Evolutionary conservation across 2,329 filamentous ascomycete species (phyloP).

Genomic region (Cordyceps cicadae): DNA sequence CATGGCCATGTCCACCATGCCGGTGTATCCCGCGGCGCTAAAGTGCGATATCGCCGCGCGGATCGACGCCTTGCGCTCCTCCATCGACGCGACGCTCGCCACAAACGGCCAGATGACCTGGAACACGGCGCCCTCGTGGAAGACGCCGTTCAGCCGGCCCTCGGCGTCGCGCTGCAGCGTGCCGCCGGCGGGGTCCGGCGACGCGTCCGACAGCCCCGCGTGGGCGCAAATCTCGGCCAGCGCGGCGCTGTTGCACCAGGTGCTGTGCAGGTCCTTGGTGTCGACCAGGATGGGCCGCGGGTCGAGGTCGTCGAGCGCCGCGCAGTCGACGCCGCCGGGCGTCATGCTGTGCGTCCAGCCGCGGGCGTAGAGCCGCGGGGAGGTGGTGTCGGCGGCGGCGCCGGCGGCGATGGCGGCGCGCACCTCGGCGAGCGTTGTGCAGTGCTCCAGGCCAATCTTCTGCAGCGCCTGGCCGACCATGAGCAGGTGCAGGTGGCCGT

Average conservation of each 20-base stretch:
- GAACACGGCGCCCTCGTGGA: conserved; percentile 45
- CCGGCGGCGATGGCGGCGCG: conserved; percentile 35
- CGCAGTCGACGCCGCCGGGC: conserved; percentile 35
- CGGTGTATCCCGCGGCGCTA: conserved; percentile 44
- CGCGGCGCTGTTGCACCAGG: conserved; percentile 47
- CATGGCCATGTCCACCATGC: conserved; percentile 54
- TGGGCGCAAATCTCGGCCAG: conserved; percentile 32
- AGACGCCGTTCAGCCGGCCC: conserved; percentile 41
- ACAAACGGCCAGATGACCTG: conserved; percentile 48
- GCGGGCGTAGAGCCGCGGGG: conserved; percentile 42
- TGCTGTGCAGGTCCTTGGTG: conserved; percentile 47
- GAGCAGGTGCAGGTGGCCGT: conserved; percentile 49
- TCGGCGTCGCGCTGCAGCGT: conserved; percentile 40
- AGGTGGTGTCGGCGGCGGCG: conserved; percentile 37
- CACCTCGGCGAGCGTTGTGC: conserved; percentile 42
- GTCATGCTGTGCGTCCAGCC: conserved; percentile 49
- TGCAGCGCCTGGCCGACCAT: conserved; percentile 44
- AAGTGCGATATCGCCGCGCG: conserved; percentile 41
- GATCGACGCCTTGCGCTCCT: conserved; percentile 41
- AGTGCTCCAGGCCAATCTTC: conserved; percentile 41
- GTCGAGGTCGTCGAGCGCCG: conserved; percentile 42
- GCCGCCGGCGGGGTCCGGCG: conserved; percentile 41
- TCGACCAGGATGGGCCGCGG: conserved; percentile 48
- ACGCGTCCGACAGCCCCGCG: conserved; percentile 33
- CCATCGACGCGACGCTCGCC: conserved; percentile 36